Base-by-base conservation (phyloP, 2,329 filamentous ascomycete genomes). In the Karstenula rhodostoma region DNA sequence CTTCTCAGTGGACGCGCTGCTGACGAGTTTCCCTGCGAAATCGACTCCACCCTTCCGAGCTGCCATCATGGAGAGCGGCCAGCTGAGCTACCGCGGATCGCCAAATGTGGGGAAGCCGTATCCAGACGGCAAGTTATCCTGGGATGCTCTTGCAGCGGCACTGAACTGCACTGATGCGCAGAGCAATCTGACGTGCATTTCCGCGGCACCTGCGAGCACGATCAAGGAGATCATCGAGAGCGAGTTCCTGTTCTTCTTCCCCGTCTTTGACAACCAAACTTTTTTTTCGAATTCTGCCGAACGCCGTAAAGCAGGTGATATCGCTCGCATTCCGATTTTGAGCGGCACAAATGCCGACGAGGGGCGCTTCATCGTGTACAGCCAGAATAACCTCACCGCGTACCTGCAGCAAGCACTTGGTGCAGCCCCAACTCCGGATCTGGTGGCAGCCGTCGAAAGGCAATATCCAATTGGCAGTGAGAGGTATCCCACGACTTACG, bases 11-110 rank as follows among this genome's bases (percentile, higher is more conserved):
- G 73, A 75, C 48, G 59, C 67, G 1, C 62, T 74, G 2, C 50
- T 76, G 25, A 75, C 73, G 2, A 74, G 71, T 54, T 72, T 67
- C 44, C 33, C 64, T 3, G 64, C 63, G 25, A 58, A 66, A 12
- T 62, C 63, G 17, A 58, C 54, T 5, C 69, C 69, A 6, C 72
- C 72, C 1, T 74, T 74, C 57, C 69, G 66, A 25, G 72, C 73
- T 7, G 73, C 67, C 8, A 74, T 76, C 22, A 56, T 74, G 37
- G 61, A 74, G 52, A 73, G 70, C 48, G 72, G 73, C 1, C 64
- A 67, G 17, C 65, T 68, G 22, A 69, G 64, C 19, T 74, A 72
- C 52, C 64, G 66, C 1, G 44, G 64, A 1, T 19, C 56, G 6
- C 61, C 66, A 9, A 19, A 54, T 13, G 27, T 42, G 7, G 55